Evolutionary conservation across 192 early-diverging fungal species (phyloP).

Genomic region (Rhizoclosmatium sp.): DNA sequence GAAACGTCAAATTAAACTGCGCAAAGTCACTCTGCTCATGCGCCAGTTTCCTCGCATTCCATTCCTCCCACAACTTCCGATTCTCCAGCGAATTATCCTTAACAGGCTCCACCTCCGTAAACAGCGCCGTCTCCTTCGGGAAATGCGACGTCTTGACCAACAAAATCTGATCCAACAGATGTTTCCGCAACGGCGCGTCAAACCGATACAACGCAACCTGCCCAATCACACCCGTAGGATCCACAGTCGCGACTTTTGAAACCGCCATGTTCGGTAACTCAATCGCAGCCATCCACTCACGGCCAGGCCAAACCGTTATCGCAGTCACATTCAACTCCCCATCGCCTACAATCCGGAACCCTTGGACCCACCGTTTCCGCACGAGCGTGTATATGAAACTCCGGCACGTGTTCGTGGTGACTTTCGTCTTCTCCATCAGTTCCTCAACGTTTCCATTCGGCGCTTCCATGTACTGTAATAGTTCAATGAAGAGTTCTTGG

Average conservation of each 20-base stretch:
- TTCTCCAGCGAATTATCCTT: slow-evolving; percentile 51
- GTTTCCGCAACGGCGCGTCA: slow-evolving; percentile 49
- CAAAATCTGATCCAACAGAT: slow-evolving; percentile 52
- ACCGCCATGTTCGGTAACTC: slow-evolving; percentile 47
- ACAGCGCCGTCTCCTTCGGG: slow-evolving; percentile 42
- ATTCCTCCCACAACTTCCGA: slow-evolving; percentile 58
- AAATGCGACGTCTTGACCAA: slow-evolving; percentile 51
- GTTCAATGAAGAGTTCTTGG: slow-evolving; percentile 57
- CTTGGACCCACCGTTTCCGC: slow-evolving; percentile 56
- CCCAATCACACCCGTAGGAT: slow-evolving; percentile 29
- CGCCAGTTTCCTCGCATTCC: slow-evolving; percentile 42
- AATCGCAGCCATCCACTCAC: slow-evolving; percentile 56
- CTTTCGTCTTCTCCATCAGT: slow-evolving; percentile 51
- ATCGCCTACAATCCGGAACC: slow-evolving; percentile 38
- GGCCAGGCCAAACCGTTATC: slow-evolving; percentile 55
- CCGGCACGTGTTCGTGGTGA: slow-evolving; percentile 50
- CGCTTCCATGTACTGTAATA: slow-evolving; percentile 67
- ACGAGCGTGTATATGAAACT: slow-evolving; percentile 62
- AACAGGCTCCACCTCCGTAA: slow-evolving; percentile 52
- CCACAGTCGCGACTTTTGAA: slow-evolving; percentile 34
- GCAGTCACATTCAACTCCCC: slow-evolving; percentile 22
- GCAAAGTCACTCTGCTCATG: slow-evolving; percentile 55
- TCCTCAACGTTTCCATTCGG: slow-evolving; percentile 63
- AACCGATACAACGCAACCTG: slow-evolving; percentile 60
- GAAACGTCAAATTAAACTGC: slow-evolving; percentile 54